Base-by-base conservation (phyloP, 352 stramenopile genomes). In the Phytophthora pseudosyringae region DNA sequence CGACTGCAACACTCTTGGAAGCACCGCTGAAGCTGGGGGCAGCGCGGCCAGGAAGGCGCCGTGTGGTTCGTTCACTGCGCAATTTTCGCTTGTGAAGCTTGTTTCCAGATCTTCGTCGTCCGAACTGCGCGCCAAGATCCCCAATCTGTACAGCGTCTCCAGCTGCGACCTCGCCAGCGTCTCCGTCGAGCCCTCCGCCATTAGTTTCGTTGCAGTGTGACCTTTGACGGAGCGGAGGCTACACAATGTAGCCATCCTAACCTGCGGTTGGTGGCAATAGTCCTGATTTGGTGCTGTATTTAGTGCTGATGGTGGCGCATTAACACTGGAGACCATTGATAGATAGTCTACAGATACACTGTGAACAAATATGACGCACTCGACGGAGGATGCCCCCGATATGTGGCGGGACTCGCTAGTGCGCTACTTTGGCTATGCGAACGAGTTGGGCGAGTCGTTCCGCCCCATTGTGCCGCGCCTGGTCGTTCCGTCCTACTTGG, bases 361-460 rank as follows among this genome's bases (percentile, higher is more conserved):
- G 29, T 52, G 26, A 5, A 33, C 11, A n/a, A 58, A 26, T 21
- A 36, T 51, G 49, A 18, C 13, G 31, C 47, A 54, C 12, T 40
- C 43, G 49, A 46, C 29, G n/a, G n/a, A 18, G 31, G 40, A 49
- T 55, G 54, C 28, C 10, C 13, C 25, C 18, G 90, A 97, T 57
- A 76, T 97, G 18, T 95, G 87, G 69, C 76, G 90, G 18, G 88
- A 97, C 65, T 92, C 88, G 48, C 75, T 89, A n/a, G 66, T 97
- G 64, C 83, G 90, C 21, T 95, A 96, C 69, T 44, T 96, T 46
- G 90, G 90, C 41, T 97, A 97, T 59, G 80, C 90, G 44, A 97
- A 97, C 62, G 90, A 97, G 64, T 64, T 96, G 15, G 89, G 89
- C 59, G 89, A 97, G 67, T 92, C 83, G 4, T 97, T 97, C 64